Percentiles rank a stretch among this genome's conserved stretches.
phyloP scores from a whole-genome alignment of 768 basidiomycete species.

The Phylloporus sp. region DNA sequence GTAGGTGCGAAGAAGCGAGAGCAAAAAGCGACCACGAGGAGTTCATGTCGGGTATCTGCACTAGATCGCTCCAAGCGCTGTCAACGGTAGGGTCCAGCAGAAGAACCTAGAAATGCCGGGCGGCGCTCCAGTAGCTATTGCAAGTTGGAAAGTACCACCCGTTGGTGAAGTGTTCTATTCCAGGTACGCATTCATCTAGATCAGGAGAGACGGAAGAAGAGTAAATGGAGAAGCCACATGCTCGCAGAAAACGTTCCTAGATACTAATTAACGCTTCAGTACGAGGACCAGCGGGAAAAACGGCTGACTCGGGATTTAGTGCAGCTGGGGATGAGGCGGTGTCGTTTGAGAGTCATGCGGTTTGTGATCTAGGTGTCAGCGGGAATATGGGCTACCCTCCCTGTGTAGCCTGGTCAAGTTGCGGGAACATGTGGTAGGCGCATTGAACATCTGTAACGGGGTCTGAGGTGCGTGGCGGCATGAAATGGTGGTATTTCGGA shows the following conservation, averaged over 20 bases:
- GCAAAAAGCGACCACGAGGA: slow-evolving; percentile 29
- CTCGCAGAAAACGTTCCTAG: slow-evolving; percentile 3
- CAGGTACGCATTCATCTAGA: background rate
- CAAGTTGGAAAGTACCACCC: slow-evolving; percentile 8
- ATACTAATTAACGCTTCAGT: background rate
- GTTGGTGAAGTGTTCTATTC: background rate
- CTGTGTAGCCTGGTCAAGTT: slow-evolving; percentile 24
- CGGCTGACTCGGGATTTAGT: slow-evolving; percentile 8
- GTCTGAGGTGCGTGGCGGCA: slow-evolving; percentile 22
- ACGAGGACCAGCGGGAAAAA: slow-evolving; percentile 4
- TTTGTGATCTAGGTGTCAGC: slow-evolving; percentile 19
- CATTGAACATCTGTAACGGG: slow-evolving; percentile 28
- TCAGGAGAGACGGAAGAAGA: background rate
- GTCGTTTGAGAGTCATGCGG: slow-evolving; percentile 16
- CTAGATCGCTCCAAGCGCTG: slow-evolving; percentile 30
- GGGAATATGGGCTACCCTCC: slow-evolving; percentile 23
- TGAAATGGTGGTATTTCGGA: slow-evolving; percentile 16
- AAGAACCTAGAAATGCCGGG: slow-evolving; percentile 20
- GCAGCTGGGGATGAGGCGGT: slow-evolving; percentile 13
- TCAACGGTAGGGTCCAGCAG: slow-evolving; percentile 21
- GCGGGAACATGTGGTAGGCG: slow-evolving; percentile 32
- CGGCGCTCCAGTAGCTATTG: slow-evolving; percentile 14
- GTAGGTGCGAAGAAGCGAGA: slow-evolving; percentile 32
- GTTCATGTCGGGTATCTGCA: slow-evolving; percentile 36
- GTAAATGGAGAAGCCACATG: background rate